Conservation (phyloP, 352 stramenopile genomes). For the Phytophthora palmivora region DNA sequence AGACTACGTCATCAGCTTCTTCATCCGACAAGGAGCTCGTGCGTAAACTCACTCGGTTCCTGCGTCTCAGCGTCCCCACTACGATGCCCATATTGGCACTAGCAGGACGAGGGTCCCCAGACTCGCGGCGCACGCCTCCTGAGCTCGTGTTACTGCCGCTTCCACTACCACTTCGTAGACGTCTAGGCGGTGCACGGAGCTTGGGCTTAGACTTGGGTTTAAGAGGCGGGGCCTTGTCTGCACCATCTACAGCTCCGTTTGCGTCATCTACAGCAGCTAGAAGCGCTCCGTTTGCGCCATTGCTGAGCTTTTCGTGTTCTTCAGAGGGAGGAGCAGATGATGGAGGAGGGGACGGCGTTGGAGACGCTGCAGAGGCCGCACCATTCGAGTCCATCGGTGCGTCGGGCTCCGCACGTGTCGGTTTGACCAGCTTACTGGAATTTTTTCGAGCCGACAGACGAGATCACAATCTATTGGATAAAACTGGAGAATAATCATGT, state of each 20-base stretch:
- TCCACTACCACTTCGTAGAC: constrained; percentile 63
- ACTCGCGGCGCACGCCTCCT: constrained; percentile 20
- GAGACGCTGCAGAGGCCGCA: constrained; percentile 5
- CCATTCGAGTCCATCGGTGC: constrained; percentile 25
- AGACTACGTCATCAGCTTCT: constrained; percentile 34
- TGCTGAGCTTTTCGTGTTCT: constrained; percentile 11
- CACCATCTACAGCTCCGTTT: not conserved
- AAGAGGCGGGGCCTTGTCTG: constrained; percentile 18
- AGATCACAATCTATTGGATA: too few species aligned
- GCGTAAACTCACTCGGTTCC: constrained; percentile 35
- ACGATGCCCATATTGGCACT: constrained; percentile 53
- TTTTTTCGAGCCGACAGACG: too few species aligned
- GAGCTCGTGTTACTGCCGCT: constrained; percentile 50
- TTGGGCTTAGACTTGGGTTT: constrained; percentile 27
- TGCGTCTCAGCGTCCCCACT: constrained; percentile 45
- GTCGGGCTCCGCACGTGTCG: too few species aligned
- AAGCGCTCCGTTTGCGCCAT: too few species aligned
- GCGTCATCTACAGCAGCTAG: too few species aligned
- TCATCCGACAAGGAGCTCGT: constrained; percentile 42
- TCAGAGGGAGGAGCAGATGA: not conserved
- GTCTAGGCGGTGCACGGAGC: constrained; percentile 40
- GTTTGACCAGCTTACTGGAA: too few species aligned
- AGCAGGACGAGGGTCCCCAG: constrained; percentile 25
- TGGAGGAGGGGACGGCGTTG: not conserved
- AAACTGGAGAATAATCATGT: constrained; percentile 91